These are phyloP conservation scores for Candida quercuum DNA, from an alignment of 805 yeast species.

Conservation along the genomic window DNA sequence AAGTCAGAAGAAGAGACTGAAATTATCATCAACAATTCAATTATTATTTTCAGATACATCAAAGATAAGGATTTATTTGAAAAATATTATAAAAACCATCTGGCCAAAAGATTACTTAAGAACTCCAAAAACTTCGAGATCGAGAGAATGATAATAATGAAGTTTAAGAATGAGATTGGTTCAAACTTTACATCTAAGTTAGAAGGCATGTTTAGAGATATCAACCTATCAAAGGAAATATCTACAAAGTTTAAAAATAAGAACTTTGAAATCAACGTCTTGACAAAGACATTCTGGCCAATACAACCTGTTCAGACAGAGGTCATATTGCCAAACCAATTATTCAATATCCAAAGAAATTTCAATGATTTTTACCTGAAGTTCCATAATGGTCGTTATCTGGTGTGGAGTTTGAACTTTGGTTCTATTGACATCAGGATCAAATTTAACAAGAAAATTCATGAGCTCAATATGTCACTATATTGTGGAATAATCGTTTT, in stretches of 20 bases:
- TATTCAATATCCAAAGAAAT: slow-evolving; percentile 35
- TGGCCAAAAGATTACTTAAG: slow-evolving; percentile 71
- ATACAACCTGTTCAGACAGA: slow-evolving; percentile 42
- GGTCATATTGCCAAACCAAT: slow-evolving; percentile 36
- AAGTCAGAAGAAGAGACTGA: slow-evolving; percentile 40
- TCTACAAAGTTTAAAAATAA: slow-evolving; percentile 36
- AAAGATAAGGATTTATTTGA: slow-evolving; percentile 85
- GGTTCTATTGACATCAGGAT: slow-evolving; percentile 80
- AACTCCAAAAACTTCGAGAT: slow-evolving; percentile 44
- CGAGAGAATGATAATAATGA: slow-evolving; percentile 63
- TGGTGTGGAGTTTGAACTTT: slow-evolving; percentile 77
- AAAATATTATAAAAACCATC: slow-evolving; percentile 75
- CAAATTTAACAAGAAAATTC: slow-evolving; percentile 60
- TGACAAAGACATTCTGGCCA: slow-evolving; percentile 70
- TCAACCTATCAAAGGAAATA: slow-evolving; percentile 49
- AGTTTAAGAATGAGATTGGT: slow-evolving; percentile 72
- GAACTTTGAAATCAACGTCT: slow-evolving; percentile 43
- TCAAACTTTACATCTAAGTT: slow-evolving; percentile 71
- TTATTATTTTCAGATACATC: slow-evolving; percentile 59
- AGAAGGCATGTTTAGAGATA: slow-evolving; percentile 84
- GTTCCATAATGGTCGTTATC: slow-evolving; percentile 50
- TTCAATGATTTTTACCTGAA: slow-evolving; percentile 49
- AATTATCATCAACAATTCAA: slow-evolving; percentile 45
- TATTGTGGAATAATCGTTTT: slow-evolving; percentile 75
- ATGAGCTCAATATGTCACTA: slow-evolving; percentile 77